phyloP scores from a whole-genome alignment of 2,329 filamentous ascomycete genomes.

The Cercospora sesami region DNA sequence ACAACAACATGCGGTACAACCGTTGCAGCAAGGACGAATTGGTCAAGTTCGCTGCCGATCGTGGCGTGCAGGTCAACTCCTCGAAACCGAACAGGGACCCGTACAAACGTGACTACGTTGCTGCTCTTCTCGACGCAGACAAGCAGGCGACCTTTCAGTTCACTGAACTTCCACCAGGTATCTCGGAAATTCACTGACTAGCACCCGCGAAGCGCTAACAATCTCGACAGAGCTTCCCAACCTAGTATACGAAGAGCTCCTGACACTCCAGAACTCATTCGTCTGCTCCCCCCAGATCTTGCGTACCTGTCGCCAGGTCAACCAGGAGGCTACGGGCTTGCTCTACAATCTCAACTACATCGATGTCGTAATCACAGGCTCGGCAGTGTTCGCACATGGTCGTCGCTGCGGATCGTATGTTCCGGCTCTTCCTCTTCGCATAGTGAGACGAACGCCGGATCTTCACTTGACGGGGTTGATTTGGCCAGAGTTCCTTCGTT shows the following conservation, averaged over 20 bases:
- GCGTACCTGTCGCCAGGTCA: conserved; percentile 41
- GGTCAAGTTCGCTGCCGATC: conserved; percentile 16
- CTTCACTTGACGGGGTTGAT: neutral
- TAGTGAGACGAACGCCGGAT: neutral
- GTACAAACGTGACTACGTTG: conserved; percentile 9
- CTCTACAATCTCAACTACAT: conserved; percentile 52
- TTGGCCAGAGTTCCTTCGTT: conserved; percentile 19
- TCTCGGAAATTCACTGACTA: neutral
- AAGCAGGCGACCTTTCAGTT: conserved; percentile 15
- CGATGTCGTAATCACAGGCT: conserved; percentile 42
- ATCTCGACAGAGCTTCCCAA: conserved; percentile 15
- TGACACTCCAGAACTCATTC: conserved; percentile 14
- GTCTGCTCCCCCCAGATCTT: conserved; percentile 45
- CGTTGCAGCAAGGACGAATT: conserved; percentile 19
- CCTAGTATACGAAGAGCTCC: conserved; percentile 16
- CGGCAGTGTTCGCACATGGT: conserved; percentile 20
- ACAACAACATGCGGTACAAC: conserved; percentile 15
- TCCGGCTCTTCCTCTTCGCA: neutral
- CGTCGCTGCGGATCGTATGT: conserved; percentile 7
- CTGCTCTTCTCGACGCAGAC: conserved; percentile 17
- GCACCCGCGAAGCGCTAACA: neutral
- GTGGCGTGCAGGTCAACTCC: conserved; percentile 1
- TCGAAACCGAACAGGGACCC: neutral
- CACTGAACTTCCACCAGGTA: conserved; percentile 17
- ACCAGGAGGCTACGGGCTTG: conserved; percentile 45